Evolutionary conservation across 2,329 filamentous ascomycete species (phyloP).

Genomic region (Thermomyces lanuginosus): DNA sequence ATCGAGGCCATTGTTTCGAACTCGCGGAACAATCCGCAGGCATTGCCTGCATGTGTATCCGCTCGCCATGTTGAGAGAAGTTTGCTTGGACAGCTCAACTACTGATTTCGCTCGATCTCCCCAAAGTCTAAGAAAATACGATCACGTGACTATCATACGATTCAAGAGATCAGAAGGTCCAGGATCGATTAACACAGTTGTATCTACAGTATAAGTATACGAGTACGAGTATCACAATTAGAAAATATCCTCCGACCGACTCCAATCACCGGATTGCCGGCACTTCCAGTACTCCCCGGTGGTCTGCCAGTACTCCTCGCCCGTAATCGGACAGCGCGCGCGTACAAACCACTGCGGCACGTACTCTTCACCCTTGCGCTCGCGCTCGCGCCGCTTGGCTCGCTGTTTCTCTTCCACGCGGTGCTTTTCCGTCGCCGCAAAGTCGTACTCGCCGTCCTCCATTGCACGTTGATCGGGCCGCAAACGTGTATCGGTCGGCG

Average conservation of each 20-base stretch:
- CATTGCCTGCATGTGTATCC: slow-evolving; percentile 27
- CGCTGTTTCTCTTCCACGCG: slow-evolving; percentile 84
- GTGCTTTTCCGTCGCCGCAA: slow-evolving; percentile 86
- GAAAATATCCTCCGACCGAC: slow-evolving; percentile 60
- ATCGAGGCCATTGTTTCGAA: slow-evolving; percentile 2
- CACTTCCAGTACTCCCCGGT: slow-evolving; percentile 75
- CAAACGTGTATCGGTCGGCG: slow-evolving; percentile 85
- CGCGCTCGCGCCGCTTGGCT: slow-evolving; percentile 53
- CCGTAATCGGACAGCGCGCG: slow-evolving; percentile 57
- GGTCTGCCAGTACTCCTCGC: slow-evolving; percentile 80
- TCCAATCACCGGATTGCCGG: slow-evolving; percentile 49
- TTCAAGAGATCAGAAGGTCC: too few relatives aligned
- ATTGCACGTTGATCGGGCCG: slow-evolving; percentile 91
- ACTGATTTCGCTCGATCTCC: neutral
- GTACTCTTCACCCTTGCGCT: slow-evolving; percentile 67
- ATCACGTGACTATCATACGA: too few relatives aligned
- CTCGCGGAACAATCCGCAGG: slow-evolving; percentile 16
- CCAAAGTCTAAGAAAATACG: neutral
- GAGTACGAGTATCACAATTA: slow-evolving; percentile 12
- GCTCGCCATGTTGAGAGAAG: slow-evolving; percentile 16
- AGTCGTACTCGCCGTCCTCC: slow-evolving; percentile 95
- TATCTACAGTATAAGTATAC: neutral
- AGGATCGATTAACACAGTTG: too few relatives aligned
- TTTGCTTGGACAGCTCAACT: neutral
- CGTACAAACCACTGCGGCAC: slow-evolving; percentile 71